phyloP scores from a whole-genome alignment of 129 eudicot genomes.

The Flaveria ramosissima region DNA sequence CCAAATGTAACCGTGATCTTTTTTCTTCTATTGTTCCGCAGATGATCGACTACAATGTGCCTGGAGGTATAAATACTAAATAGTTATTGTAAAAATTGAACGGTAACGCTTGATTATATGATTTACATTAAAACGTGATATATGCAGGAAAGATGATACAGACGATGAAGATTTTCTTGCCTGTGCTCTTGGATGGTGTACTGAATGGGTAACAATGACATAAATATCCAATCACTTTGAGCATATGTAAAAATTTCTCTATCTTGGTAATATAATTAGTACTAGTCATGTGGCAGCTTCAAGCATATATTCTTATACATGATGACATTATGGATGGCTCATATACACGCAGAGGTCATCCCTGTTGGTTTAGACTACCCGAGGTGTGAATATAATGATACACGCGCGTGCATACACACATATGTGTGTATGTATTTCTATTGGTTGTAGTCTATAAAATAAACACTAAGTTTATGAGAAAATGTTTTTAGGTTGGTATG shows the following conservation, averaged over 20 bases:
- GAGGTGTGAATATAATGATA: slow-evolving; percentile 36
- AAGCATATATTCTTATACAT: slow-evolving; percentile 68
- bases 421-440: neutral
- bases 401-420: too few relatives aligned
- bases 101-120: neutral
- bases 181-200: slow-evolving; percentile 76
- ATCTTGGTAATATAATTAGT: neutral
- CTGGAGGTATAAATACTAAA: slow-evolving; percentile 53
- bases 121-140: neutral
- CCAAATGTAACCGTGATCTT: neutral
- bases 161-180: slow-evolving; percentile 69
- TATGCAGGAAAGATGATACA: slow-evolving; percentile 63
- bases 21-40: slow-evolving; percentile 28
- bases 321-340: slow-evolving; percentile 76
- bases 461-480: neutral
- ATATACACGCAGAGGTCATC: slow-evolving; percentile 69
- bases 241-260: neutral
- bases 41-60: slow-evolving; percentile 83
- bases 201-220: slow-evolving; percentile 61
- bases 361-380: slow-evolving; percentile 74
- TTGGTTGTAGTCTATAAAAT: neutral
- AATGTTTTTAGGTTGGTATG: slow-evolving; percentile 62
- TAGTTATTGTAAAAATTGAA: neutral
- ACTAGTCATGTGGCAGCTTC: slow-evolving; percentile 46
- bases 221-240: neutral